These are phyloP conservation scores for Colletotrichum sp. DNA, from an alignment of 2,329 filamentous ascomycete species.

Conservation along the genomic window DNA sequence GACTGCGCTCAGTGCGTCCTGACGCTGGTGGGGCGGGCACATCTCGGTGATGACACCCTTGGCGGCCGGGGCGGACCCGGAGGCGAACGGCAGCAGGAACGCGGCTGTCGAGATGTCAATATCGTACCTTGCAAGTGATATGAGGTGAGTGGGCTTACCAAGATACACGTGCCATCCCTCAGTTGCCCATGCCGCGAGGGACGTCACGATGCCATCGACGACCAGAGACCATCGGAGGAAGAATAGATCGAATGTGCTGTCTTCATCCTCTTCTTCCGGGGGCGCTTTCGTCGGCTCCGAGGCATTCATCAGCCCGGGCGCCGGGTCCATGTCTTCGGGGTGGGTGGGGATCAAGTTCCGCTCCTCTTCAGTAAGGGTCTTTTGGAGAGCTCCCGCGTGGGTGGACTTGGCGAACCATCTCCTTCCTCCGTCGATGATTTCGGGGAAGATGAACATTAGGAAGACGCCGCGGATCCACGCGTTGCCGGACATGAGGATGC, in stretches of 20 bases:
- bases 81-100: slow-evolving; percentile 69
- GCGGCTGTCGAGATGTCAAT: slow-evolving; percentile 48
- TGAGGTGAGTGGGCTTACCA: slow-evolving; percentile 35
- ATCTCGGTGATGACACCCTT: slow-evolving; percentile 78
- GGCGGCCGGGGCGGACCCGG: slow-evolving; percentile 71
- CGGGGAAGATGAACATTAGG: slow-evolving; percentile 58
- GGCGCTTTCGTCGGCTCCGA: slow-evolving; percentile 47
- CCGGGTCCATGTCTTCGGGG: slow-evolving; percentile 46
- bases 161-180: slow-evolving; percentile 73
- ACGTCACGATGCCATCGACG: slow-evolving; percentile 68
- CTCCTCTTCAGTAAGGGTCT: background rate
- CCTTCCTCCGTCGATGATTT: slow-evolving; percentile 54
- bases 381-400: slow-evolving; percentile 4
- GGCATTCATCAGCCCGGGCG: slow-evolving; percentile 43
- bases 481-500: slow-evolving; percentile 61
- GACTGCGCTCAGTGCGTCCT: slow-evolving; percentile 72
- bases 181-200: slow-evolving; percentile 65
- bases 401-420: slow-evolving; percentile 31
- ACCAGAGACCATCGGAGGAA: slow-evolving; percentile 71
- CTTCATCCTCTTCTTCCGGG: slow-evolving; percentile 43
- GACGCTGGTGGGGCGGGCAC: slow-evolving; percentile 64
- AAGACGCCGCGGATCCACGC: slow-evolving; percentile 60
- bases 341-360: slow-evolving; percentile 35
- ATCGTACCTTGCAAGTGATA: background rate
- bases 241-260: slow-evolving; percentile 68